Base-by-base conservation (phyloP, 2,329 filamentous ascomycete species). In the Sarocladiaceae sp. region DNA sequence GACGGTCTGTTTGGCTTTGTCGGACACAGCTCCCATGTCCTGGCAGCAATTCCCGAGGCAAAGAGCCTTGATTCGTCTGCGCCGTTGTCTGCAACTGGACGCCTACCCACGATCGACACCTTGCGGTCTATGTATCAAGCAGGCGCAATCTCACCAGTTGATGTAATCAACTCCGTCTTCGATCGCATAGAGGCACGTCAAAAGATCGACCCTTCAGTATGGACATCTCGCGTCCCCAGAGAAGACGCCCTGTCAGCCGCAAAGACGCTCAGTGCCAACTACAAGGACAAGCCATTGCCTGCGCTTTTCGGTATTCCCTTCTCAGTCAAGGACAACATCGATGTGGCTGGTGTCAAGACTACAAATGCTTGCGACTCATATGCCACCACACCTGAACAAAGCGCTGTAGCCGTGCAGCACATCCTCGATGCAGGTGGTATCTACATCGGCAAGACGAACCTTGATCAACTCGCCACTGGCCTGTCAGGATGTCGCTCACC, bases 401-500 rank as follows among this genome's bases (percentile, higher is more conserved):
- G 70, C 15, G 73, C 77, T 1, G 67, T 68, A 4, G 73, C 76
- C 1, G 73, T 79, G 20, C 65, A 74, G 22, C 70, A 68, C 39
- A 60, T 80, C 4, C 65, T 80, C 3, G 66, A 70, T 4, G 73
- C 75, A 13, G 80, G 80, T 6, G 81, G 72, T 1, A 60, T 84
- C 3, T 75, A 79, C 53, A 69, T 84, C 39, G 81, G 81, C 26
- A 84, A 84, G 59, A 71, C 71, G 12, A 56, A 56, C 48, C 29
- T 85, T 51, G 82, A 86, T 59, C 81, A 85, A 62, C 70, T 85
- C 3, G 82, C 81, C 2, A 84, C 81, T 1, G 82, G 82, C 1
- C 69, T 85, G 2, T 78, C 75, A 12, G 82, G 81, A 15, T 79
- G 76, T 44, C 74, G 80, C 23, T 82, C 78, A 2, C 78, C 80